Evolutionary conservation across 139 green algal genomes (phyloP).

Genomic region (Penium margaritaceum): DNA sequence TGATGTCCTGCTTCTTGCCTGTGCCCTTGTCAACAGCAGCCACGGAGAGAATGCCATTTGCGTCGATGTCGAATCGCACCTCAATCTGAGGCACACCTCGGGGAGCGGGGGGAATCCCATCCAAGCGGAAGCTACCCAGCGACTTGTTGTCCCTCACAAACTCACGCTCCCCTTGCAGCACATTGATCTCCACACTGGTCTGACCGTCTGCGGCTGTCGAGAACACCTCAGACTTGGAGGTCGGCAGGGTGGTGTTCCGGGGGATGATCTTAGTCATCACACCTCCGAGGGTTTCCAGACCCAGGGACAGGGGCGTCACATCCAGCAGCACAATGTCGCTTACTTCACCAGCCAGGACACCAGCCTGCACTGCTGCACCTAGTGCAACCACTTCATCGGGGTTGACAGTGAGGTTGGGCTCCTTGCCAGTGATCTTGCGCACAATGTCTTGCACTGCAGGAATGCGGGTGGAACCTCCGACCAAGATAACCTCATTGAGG

Average conservation of each 20-base stretch:
- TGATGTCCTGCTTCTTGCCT: constrained; percentile 93
- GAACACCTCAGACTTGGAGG: constrained; percentile 91
- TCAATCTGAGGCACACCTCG: constrained; percentile 90
- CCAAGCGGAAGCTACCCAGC: constrained; percentile 80
- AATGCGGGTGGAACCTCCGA: constrained; percentile 95
- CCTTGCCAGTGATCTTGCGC: constrained; percentile 76
- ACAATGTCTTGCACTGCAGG: constrained; percentile 88
- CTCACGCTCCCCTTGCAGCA: constrained; percentile 78
- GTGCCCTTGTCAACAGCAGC: constrained; percentile 87
- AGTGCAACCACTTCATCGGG: constrained; percentile 98
- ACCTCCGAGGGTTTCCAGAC: constrained; percentile 91
- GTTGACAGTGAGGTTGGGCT: constrained; percentile 95
- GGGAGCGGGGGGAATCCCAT: constrained; percentile 90
- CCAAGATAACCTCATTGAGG: constrained; percentile 72
- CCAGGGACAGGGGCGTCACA: constrained; percentile 89
- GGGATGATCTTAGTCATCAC: constrained; percentile 96
- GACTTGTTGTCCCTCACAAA: constrained; percentile 95
- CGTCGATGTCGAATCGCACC: constrained; percentile 99
- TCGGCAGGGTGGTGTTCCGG: constrained; percentile 94
- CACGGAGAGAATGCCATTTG: constrained; percentile 94
- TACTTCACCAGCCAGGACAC: constrained; percentile 65
- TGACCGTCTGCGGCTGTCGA: constrained; percentile 90
- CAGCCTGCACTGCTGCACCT: constrained; percentile 85
- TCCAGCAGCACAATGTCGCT: constrained; percentile 95
- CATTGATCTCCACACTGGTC: constrained; percentile 95